phyloP scores from a whole-genome alignment of 768 basidiomycete species.

The Amanita pallidorosea region DNA sequence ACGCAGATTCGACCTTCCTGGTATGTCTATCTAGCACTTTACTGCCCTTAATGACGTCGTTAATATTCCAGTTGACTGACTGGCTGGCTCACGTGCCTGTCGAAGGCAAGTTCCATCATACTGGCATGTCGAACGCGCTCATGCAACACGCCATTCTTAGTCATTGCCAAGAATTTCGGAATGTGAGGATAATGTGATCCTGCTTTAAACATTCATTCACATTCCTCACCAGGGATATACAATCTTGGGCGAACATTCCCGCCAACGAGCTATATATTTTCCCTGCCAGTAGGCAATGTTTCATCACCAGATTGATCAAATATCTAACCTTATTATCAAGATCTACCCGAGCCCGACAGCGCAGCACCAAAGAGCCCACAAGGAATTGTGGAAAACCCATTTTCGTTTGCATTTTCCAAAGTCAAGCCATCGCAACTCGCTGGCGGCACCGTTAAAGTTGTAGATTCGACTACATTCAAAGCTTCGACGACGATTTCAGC shows the following conservation, averaged over 20 bases:
- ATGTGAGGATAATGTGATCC: constrained; percentile 11
- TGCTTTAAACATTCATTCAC: background rate
- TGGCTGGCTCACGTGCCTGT: constrained; percentile 45
- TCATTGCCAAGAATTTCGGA: constrained; percentile 44
- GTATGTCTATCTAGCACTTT: constrained; percentile 11
- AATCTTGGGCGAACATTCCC: constrained; percentile 32
- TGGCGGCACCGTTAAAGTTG: constrained; percentile 41
- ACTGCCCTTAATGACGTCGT: background rate
- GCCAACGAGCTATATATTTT: constrained; percentile 41
- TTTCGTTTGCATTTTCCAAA: constrained; percentile 36
- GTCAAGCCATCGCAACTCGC: constrained; percentile 28
- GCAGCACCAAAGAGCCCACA: constrained; percentile 28
- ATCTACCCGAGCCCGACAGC: constrained; percentile 23
- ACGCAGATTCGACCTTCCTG: constrained; percentile 44
- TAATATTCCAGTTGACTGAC: constrained; percentile 31
- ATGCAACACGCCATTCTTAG: constrained; percentile 11
- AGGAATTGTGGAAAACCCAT: constrained; percentile 33
- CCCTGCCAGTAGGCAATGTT: constrained; percentile 24
- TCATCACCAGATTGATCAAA: background rate
- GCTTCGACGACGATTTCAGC: constrained; percentile 41
- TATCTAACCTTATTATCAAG: constrained; percentile 11
- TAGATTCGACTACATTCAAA: constrained; percentile 42
- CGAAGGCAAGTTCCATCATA: constrained; percentile 21
- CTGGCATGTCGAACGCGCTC: background rate
- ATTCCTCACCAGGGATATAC: constrained; percentile 12